Base-by-base conservation (phyloP, 306 rosid species). In the Pyrus pyrifolia region DNA sequence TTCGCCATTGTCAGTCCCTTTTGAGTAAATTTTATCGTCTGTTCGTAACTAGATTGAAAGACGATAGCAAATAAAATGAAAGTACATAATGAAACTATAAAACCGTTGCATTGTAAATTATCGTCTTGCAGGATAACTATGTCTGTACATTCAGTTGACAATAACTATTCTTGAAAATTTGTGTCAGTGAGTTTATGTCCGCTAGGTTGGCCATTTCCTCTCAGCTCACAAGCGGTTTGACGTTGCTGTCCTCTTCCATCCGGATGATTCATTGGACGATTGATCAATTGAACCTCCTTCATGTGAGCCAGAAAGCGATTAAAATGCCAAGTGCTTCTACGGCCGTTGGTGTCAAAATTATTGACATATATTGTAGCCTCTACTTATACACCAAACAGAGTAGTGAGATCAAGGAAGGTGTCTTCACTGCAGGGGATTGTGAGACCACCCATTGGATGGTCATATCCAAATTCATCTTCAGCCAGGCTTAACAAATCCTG, bases 371-470 rank as follows among this genome's bases (percentile, higher is more conserved):
- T 46, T 46, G 53, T 46, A 14, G 53, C 19, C 53, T 46, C 53
- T 46, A 14, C 8, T 7, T 49, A 25, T 58, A 46, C 53, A 15
- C 11, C 74, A 46, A 46, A 79, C 18, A 66, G 23, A 64, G 86
- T 77, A 67, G 81, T 84, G 72, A 88, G 53, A 23, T 67, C 70
- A 35, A 76, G 1, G 76, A 84, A 84, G 23, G 17, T 40, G 4
- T 80, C 83, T 62, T 86, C 81, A 3, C 72, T 73, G 76, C 88
- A 84, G 61, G 87, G 87, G 76, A 88, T 84, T 75, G 89, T 84
- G 42, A 88, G 78, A 58, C 87, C 88, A 21, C 88, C 87, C 78
- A 75, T 77, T 22, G 85, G 84, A 83, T 86, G 89, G 51, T 81
- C 64, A 57, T 77, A 86, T 51, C 86, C 88, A 29, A 83, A 86